Base-by-base conservation (phyloP, 2,329 filamentous ascomycete species). In the Tolypocladium ophioglossoides region DNA sequence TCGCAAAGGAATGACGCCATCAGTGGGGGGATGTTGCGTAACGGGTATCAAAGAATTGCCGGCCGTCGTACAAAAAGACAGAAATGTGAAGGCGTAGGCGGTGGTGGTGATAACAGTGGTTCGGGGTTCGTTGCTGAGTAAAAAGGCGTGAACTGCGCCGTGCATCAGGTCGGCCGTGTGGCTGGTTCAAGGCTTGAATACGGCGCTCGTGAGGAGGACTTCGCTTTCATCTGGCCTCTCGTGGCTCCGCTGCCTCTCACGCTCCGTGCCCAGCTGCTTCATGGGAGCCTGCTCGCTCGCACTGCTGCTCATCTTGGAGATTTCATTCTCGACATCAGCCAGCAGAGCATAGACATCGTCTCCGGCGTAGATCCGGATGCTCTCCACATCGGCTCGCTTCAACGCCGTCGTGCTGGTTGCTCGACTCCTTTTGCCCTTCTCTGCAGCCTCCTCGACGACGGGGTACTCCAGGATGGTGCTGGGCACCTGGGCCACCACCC, bases 311-410 rank as follows among this genome's bases (percentile, higher is more conserved):
- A 73, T 70, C 55, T 67, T 70, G 52, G 64, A 67, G 52, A 71
- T 69, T 51, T 73, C 70, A 48, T 68, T 64, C 66, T 87, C 83
- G 16, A 87, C 84, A 59, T 87, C 84, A 1, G 80, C 82, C 41
- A 88, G 72, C 2, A 88, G 74, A 2, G 80, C 78, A 59, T 84
- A 86, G 10, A 89, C 78, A 49, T 86, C 83, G 56, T 81, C 79
- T 55, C 84, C 84, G 24, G 83, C 83, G 59, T 87, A 87, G 59
- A 87, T 77, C 24, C 80, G 79, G 56, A 87, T 87, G 64, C 83
- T 86, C 66, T 87, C 81, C 39, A 82, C 74, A 24, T 76, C 75
- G 14, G 68, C 63, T 46, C 76, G 70, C 35, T 62, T 68, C 32
- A 62, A 38, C 41, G 63, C 64, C 35, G 57, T 55, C 10, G 58